phyloP scores from a whole-genome alignment of 2,329 filamentous ascomycete genomes.

The Aspergillus novofumigatus region DNA sequence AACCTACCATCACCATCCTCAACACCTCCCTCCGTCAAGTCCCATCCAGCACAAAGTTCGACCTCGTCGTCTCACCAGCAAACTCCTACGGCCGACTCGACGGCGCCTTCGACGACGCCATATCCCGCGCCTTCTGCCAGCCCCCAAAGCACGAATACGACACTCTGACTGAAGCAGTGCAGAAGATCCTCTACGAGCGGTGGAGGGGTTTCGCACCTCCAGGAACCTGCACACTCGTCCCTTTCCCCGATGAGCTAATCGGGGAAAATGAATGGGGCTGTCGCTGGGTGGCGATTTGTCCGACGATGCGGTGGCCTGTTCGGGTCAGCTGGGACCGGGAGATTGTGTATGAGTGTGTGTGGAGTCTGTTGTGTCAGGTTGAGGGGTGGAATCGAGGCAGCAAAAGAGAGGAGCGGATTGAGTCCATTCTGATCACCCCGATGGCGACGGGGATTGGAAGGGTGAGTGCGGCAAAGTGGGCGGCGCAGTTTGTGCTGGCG shows the following conservation, averaged over 20 bases:
- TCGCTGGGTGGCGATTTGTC: constrained; percentile 47
- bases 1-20: constrained; percentile 33
- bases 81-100: constrained; percentile 54
- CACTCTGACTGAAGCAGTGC: constrained; percentile 46
- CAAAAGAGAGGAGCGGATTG: constrained; percentile 29
- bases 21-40: constrained; percentile 39
- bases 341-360: constrained; percentile 52
- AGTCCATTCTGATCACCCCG: constrained; percentile 49
- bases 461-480: constrained; percentile 48
- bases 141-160: constrained; percentile 41
- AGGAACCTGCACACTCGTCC: constrained; percentile 48
- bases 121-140: constrained; percentile 46
- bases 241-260: constrained; percentile 39
- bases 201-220: constrained; percentile 51
- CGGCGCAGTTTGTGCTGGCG: constrained; percentile 48
- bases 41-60: constrained; percentile 36
- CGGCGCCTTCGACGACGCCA: constrained; percentile 53
- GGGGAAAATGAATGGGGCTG: constrained; percentile 41
- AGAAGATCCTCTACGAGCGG: constrained; percentile 43
- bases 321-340: constrained; percentile 49
- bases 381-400: constrained; percentile 44
- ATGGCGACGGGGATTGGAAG: constrained; percentile 48
- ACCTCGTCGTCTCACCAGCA: constrained; percentile 51
- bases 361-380: constrained; percentile 48
- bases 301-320: constrained; percentile 50